Evolutionary conservation across 2,329 filamentous ascomycete genomes (phyloP).

Genomic region (Tolypocladium guangdongense): DNA sequence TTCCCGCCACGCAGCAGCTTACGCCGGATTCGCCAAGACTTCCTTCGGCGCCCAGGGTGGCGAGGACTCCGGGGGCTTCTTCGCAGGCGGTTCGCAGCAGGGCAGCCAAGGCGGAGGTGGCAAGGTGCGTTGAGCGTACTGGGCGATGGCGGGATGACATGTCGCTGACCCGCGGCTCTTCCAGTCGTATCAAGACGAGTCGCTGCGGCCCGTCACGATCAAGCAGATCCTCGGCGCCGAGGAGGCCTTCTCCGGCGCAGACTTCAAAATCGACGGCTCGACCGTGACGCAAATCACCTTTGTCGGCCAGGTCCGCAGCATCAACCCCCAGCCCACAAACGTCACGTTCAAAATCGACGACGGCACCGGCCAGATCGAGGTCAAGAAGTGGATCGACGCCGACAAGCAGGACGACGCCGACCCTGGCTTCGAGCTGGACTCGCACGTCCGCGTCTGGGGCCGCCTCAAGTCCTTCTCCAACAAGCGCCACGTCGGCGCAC

Average conservation of each 20-base stretch:
- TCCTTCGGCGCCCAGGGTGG: conserved; percentile 44
- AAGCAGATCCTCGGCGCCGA: conserved; percentile 84
- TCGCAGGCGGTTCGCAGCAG: conserved; percentile 47
- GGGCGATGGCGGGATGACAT: no score
- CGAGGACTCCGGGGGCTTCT: conserved; percentile 52
- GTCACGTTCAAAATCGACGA: conserved; percentile 91
- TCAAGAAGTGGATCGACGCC: conserved; percentile 73
- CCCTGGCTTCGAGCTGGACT: conserved; percentile 54
- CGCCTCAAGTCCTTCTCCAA: conserved; percentile 74
- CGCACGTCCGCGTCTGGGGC: conserved; percentile 79
- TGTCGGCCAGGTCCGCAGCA: conserved; percentile 80
- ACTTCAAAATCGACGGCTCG: conserved; percentile 73
- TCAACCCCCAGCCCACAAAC: conserved; percentile 81
- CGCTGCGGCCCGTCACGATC: conserved; percentile 85
- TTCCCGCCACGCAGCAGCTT: conserved; percentile 28
- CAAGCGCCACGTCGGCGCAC: conserved; percentile 70
- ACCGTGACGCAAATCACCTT: conserved; percentile 66
- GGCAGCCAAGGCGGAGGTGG: conserved; percentile 40
- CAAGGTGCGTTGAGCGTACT: conserved; percentile 24
- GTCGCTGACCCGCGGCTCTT: not conserved
- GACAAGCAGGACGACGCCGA: conserved; percentile 39
- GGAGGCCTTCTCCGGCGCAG: conserved; percentile 58
- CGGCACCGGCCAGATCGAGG: conserved; percentile 85
- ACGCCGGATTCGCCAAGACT: conserved; percentile 35
- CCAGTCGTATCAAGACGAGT: conserved; percentile 64